A percentile compares a stretch with the other conserved stretches of the same genome.
These are phyloP conservation scores for Cladosporium cucumerinum DNA, from an alignment of 2,329 filamentous ascomycete genomes.

Conservation along the genomic window DNA sequence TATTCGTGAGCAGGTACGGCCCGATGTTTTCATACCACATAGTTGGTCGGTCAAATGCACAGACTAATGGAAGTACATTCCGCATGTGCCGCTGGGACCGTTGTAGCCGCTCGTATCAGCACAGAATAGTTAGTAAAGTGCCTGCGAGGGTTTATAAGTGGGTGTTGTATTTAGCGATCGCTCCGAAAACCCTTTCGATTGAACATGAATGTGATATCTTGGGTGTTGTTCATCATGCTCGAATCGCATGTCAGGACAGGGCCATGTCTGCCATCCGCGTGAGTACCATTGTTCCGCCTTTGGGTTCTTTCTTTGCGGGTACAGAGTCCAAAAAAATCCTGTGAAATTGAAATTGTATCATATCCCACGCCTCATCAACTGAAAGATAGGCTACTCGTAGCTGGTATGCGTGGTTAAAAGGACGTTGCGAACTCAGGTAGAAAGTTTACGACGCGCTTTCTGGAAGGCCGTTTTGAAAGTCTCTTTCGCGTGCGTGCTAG, in stretches of 20 bases:
- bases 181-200: not conserved
- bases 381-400: not conserved
- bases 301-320: not conserved
- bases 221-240: not conserved
- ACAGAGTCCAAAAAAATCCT: not conserved
- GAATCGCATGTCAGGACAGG: not conserved
- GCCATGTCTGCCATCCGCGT: not conserved
- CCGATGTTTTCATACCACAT: not conserved
- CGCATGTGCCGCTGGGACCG: not conserved
- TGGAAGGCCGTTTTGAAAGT: not conserved
- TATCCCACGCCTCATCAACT: not conserved
- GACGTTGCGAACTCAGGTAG: not conserved
- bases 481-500: not conserved
- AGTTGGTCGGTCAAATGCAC: not conserved
- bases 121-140: not conserved
- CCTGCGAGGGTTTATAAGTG: not conserved
- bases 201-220: not conserved
- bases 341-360: not conserved
- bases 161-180: not conserved
- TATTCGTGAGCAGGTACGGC: not conserved
- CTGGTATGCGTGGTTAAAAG: not conserved
- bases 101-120: not conserved
- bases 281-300: not conserved
- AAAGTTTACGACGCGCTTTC: not conserved
- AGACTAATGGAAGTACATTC: not conserved